Conservation (phyloP, 1,284 basidiomycete species). For the Irpex sp. region DNA sequence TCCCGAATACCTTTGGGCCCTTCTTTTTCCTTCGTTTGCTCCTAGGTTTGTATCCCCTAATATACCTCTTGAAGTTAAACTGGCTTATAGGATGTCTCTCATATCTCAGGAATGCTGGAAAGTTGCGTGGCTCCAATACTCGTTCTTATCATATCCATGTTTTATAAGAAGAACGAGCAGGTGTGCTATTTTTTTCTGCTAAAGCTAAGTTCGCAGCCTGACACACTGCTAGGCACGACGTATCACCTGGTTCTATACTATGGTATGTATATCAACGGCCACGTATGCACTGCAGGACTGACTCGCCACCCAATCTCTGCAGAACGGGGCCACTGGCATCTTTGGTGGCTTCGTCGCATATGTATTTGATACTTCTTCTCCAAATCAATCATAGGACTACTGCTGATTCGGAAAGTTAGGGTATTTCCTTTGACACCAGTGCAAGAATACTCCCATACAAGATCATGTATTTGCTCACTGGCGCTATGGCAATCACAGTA, state of each 20-base stretch:
- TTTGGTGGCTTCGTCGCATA: conserved; percentile 72
- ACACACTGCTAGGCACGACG: conserved; percentile 40
- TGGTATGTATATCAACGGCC: conserved; percentile 35
- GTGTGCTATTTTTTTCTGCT: conserved; percentile 22
- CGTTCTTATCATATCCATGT: conserved; percentile 64
- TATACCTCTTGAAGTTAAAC: not conserved
- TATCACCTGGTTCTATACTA: conserved; percentile 68
- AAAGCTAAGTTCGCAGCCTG: not conserved
- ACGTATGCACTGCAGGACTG: not conserved
- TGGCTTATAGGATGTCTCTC: not conserved
- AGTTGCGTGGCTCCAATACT: conserved; percentile 61
- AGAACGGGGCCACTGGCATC: conserved; percentile 30
- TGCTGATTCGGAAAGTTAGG: conserved; percentile 17
- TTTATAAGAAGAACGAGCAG: conserved; percentile 70
- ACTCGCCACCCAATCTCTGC: not conserved
- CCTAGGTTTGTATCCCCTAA: conserved; percentile 37
- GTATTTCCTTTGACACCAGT: conserved; percentile 54
- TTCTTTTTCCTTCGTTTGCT: conserved; percentile 64
- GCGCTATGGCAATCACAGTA: conserved; percentile 56
- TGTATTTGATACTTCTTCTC: conserved; percentile 3
- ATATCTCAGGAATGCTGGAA: conserved; percentile 55
- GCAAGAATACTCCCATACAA: conserved; percentile 49
- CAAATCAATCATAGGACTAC: not conserved
- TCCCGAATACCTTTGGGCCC: conserved; percentile 51
- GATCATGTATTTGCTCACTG: conserved; percentile 61